Percentiles rank a stretch among this genome's conserved stretches.
phyloP scores from a whole-genome alignment of 176 grass and related monocot genomes.

The Phragmites australis region DNA sequence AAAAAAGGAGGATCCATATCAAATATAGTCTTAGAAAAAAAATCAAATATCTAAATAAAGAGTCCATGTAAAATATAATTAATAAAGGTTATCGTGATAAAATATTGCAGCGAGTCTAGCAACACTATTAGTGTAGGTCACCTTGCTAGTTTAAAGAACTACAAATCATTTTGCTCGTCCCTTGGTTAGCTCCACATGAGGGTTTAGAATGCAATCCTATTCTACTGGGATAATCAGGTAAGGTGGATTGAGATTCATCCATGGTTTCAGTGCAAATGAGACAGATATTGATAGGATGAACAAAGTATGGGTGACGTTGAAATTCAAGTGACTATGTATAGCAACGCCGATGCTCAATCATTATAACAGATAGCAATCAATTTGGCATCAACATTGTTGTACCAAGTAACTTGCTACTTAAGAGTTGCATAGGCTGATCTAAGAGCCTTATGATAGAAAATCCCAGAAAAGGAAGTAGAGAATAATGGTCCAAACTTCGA shows the following conservation, averaged over 20 bases:
- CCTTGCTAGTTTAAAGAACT: too few relatives aligned
- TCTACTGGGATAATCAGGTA: not conserved
- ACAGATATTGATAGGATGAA: not conserved
- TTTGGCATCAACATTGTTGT: not conserved
- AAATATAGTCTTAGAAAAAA: too few relatives aligned
- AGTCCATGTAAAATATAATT: too few relatives aligned
- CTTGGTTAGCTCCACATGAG: not conserved
- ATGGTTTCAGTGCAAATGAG: too few relatives aligned
- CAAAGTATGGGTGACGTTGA: not conserved
- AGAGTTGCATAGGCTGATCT: not conserved
- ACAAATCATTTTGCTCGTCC: not conserved
- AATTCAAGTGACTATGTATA: not conserved
- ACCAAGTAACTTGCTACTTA: not conserved
- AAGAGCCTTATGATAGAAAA: not conserved
- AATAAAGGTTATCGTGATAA: too few relatives aligned
- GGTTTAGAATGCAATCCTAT: not conserved
- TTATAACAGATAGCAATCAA: not conserved
- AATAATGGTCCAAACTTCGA: conserved; percentile 1
- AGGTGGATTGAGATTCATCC: too few relatives aligned
- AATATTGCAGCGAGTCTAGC: too few relatives aligned
- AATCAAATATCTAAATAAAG: too few relatives aligned
- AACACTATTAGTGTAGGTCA: too few relatives aligned
- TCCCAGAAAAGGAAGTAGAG: not conserved
- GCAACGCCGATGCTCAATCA: not conserved
- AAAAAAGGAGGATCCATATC: too few relatives aligned